phyloP scores from a whole-genome alignment of 2,329 filamentous ascomycete genomes.

The Dactylella cylindrospora region DNA sequence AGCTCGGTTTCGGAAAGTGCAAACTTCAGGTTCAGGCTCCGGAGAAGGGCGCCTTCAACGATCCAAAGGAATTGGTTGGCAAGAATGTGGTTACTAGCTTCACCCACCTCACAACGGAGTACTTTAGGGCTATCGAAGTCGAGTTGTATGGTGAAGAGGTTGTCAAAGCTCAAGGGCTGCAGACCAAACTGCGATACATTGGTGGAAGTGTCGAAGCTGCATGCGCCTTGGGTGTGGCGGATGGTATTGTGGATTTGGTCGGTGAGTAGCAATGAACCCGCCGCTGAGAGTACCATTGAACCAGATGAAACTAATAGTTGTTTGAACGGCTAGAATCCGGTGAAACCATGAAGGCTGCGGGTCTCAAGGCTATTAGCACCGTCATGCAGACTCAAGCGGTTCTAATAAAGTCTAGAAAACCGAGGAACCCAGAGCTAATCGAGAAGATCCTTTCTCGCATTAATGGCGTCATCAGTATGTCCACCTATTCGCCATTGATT shows the following conservation, averaged over 20 bases:
- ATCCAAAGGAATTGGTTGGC: conserved; percentile 77
- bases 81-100: conserved; percentile 97
- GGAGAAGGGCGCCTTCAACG: conserved; percentile 71
- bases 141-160: conserved; percentile 55
- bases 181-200: conserved; percentile 88
- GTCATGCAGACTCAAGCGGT: conserved; percentile 85
- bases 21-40: conserved; percentile 97
- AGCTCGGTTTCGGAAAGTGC: conserved; percentile 86
- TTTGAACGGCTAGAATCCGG: conserved; percentile 72
- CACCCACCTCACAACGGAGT: conserved; percentile 76
- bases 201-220: conserved; percentile 97
- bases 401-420: conserved; percentile 83
- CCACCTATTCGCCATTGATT: neutral
- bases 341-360: conserved; percentile 95
- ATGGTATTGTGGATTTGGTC: conserved; percentile 96
- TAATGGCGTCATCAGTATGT: conserved; percentile 79
- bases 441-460: conserved; percentile 84
- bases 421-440: conserved; percentile 77
- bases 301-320: conserved; percentile 9
- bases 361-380: conserved; percentile 89
- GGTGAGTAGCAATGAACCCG: conserved; percentile 60
- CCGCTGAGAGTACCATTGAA: neutral
- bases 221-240: conserved; percentile 90
- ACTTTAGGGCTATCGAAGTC: conserved; percentile 69
- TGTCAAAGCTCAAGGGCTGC: conserved; percentile 60